phyloP scores from a whole-genome alignment of 768 basidiomycete genomes.

The Lentinula guzmanii region DNA sequence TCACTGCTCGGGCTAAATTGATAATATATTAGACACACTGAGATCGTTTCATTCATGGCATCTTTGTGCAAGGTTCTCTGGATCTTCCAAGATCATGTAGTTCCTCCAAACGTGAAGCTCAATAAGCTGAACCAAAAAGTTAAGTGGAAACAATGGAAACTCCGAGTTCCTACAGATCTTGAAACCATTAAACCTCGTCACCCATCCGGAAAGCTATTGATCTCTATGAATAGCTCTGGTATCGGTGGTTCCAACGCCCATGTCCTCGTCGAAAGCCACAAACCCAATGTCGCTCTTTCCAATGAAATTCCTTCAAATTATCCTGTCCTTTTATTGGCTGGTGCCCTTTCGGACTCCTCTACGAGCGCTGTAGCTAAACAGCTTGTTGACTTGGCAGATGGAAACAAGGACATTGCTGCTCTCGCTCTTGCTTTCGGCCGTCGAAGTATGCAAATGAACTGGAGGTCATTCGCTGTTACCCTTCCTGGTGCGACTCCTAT shows the following conservation, averaged over 20 bases:
- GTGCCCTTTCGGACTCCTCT: slow-evolving; percentile 31
- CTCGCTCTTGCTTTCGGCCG: slow-evolving; percentile 23
- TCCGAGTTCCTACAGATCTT: slow-evolving; percentile 26
- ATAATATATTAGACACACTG: slow-evolving; percentile 33
- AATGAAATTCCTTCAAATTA: background rate
- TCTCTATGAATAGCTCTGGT: slow-evolving; percentile 36
- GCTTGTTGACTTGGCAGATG: background rate
- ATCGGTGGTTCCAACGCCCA: slow-evolving; percentile 41
- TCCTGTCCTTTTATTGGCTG: slow-evolving; percentile 25
- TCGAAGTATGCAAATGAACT: slow-evolving; percentile 25
- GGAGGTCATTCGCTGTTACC: slow-evolving; percentile 22
- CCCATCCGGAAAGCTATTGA: slow-evolving; percentile 23
- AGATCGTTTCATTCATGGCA: slow-evolving; percentile 37
- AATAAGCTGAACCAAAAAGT: slow-evolving; percentile 29
- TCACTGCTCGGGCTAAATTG: slow-evolving; percentile 32
- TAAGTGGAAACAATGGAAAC: slow-evolving; percentile 28
- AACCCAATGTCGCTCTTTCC: slow-evolving; percentile 29
- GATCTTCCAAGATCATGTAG: slow-evolving; percentile 26
- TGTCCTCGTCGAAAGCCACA: slow-evolving; percentile 29
- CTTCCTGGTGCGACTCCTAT: background rate
- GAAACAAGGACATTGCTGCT: background rate
- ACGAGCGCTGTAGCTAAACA: slow-evolving; percentile 11
- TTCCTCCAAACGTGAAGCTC: slow-evolving; percentile 35
- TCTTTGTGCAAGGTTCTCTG: slow-evolving; percentile 37
- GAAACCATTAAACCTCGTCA: slow-evolving; percentile 20